phyloP scores from a whole-genome alignment of 495 filamentous ascomycete species.

The Neurospora tetrasperma region DNA sequence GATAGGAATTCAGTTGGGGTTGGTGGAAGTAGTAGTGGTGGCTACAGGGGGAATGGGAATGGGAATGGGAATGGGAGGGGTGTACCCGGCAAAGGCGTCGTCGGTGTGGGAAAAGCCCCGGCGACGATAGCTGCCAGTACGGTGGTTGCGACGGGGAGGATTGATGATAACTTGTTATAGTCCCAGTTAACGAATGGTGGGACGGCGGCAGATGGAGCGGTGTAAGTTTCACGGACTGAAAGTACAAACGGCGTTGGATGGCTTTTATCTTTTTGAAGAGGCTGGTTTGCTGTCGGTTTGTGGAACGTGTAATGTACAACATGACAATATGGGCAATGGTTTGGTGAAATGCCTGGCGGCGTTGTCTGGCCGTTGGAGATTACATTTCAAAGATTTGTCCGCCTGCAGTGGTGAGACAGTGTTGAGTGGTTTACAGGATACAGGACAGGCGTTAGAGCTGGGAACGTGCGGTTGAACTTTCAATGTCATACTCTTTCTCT shows the following conservation, averaged over 20 bases:
- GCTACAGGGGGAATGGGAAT: background rate
- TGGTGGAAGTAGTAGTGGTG: background rate
- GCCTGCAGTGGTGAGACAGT: too few relatives aligned
- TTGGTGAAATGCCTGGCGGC: background rate
- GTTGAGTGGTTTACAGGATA: too few relatives aligned
- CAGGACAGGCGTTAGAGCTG: too few relatives aligned
- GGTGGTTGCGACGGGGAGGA: background rate
- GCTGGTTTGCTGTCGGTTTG: background rate
- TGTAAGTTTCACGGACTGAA: background rate
- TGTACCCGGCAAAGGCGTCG: background rate
- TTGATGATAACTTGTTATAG: background rate
- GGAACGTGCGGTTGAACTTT: too few relatives aligned
- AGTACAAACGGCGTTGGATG: background rate
- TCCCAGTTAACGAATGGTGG: background rate
- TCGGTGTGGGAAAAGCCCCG: background rate
- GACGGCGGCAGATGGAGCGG: background rate
- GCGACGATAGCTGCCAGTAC: background rate
- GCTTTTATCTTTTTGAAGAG: background rate
- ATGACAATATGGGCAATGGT: background rate
- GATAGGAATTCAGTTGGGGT: background rate
- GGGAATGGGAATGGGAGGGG: background rate
- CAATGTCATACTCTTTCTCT: too few relatives aligned
- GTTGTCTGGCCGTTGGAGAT: too few relatives aligned
- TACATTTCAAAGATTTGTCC: too few relatives aligned
- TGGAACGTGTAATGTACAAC: background rate